Conservation (phyloP, 164 flowering plant genomes). For the Annona cherimola region DNA sequence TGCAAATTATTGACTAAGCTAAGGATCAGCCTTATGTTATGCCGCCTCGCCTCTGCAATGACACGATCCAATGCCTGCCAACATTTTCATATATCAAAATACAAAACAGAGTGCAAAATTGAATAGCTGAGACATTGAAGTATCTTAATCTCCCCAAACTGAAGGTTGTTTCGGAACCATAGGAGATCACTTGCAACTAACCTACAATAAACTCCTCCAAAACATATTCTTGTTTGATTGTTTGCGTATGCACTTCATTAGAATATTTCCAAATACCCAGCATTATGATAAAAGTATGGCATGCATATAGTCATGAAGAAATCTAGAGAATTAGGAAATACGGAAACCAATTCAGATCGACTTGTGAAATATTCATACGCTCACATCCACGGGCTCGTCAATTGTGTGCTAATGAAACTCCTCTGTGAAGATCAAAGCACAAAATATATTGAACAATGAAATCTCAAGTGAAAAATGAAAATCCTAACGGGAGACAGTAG, state of each 20-base stretch:
- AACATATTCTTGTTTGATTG: background rate
- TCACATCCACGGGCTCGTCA: no score
- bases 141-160: background rate
- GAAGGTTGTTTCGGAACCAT: background rate
- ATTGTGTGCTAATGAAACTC: no score
- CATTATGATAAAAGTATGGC: background rate
- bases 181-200: background rate
- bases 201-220: background rate
- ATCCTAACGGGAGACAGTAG: background rate
- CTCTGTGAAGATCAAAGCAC: background rate
- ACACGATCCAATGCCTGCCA: slow-evolving; percentile 81
- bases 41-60: slow-evolving; percentile 74
- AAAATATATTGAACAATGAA: no score
- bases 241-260: background rate
- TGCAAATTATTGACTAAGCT: slow-evolving; percentile 90
- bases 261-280: background rate
- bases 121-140: background rate
- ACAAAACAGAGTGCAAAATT: background rate
- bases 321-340: background rate
- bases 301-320: background rate
- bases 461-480: background rate
- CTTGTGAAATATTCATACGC: no score
- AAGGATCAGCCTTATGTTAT: slow-evolving; percentile 69
- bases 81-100: background rate
- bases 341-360: background rate